These are phyloP conservation scores for Cyclocybe cylindracea DNA, from an alignment of 768 basidiomycete genomes.

Conservation along the genomic window DNA sequence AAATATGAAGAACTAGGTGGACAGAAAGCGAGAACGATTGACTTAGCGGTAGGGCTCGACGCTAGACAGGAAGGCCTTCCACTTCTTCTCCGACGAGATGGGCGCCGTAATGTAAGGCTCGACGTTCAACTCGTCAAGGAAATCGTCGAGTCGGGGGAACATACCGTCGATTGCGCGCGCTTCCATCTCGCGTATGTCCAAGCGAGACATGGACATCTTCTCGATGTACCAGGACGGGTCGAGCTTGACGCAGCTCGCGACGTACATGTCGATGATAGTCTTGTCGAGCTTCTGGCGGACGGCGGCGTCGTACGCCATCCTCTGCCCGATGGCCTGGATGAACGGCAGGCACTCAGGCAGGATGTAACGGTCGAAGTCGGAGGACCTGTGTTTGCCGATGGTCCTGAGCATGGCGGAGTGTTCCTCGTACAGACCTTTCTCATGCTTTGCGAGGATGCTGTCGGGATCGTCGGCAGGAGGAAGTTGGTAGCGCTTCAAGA, in stretches of 20 bases:
- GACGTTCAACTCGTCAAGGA: not conserved
- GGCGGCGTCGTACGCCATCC: constrained; percentile 29
- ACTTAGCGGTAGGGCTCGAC: not conserved
- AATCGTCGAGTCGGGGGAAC: constrained; percentile 3
- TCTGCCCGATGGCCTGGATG: constrained; percentile 25
- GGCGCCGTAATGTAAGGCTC: constrained; percentile 1
- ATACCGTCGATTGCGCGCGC: constrained; percentile 22
- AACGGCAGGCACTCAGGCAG: constrained; percentile 23
- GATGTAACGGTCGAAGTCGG: constrained; percentile 14
- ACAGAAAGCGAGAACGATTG: no score
- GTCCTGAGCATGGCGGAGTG: constrained; percentile 15
- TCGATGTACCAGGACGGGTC: constrained; percentile 45
- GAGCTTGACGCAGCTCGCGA: constrained; percentile 27
- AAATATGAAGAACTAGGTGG: no score
- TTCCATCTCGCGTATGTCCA: constrained; percentile 23
- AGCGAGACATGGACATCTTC: constrained; percentile 21
- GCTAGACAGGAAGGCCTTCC: not conserved
- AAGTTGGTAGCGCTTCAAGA: constrained; percentile 20
- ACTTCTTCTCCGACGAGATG: not conserved
- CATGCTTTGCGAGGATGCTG: constrained; percentile 21
- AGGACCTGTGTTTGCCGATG: constrained; percentile 22
- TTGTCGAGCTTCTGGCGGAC: not conserved
- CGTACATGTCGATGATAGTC: constrained; percentile 30
- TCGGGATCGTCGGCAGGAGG: constrained; percentile 11
- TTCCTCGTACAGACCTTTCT: constrained; percentile 14